These are phyloP conservation scores for Zizania palustris DNA, from an alignment of 202 grass and related monocot genomes.

Conservation along the genomic window DNA sequence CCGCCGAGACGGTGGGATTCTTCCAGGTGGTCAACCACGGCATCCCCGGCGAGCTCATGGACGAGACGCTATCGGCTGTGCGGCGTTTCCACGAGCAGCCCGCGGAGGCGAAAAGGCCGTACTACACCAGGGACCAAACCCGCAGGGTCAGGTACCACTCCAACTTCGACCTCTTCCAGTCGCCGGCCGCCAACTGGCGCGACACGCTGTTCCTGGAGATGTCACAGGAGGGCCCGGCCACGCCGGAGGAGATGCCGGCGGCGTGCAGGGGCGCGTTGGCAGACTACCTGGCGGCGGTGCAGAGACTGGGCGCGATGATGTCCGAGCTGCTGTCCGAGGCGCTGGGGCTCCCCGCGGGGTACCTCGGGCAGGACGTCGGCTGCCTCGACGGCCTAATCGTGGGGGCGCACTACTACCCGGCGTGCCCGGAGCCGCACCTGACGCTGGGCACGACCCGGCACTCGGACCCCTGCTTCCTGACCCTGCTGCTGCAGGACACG, in stretches of 20 bases:
- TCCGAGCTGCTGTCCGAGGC: conserved; percentile 6
- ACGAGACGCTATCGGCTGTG: conserved; percentile 37
- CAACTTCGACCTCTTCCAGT: conserved; percentile 44
- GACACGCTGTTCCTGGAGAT: conserved; percentile 19
- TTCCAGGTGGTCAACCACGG: conserved; percentile 53
- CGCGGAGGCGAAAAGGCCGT: conserved; percentile 27
- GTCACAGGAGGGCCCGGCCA: background rate
- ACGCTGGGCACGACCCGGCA: conserved; percentile 39
- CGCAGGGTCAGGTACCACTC: conserved; percentile 12
- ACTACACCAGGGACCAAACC: conserved; percentile 26
- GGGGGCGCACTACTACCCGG: conserved; percentile 39
- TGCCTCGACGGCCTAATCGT: conserved; percentile 4
- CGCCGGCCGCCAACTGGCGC: conserved; percentile 20
- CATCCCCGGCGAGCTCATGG: conserved; percentile 28
- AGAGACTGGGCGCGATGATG: background rate
- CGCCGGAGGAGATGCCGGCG: background rate
- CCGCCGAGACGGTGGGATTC: conserved; percentile 34
- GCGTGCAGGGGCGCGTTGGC: background rate
- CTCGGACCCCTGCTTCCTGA: conserved; percentile 39
- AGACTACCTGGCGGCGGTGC: background rate
- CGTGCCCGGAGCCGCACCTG: conserved; percentile 39
- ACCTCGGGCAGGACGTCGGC: background rate
- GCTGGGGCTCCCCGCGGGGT: background rate
- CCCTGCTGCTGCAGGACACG: conserved; percentile 17
- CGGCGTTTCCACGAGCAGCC: conserved; percentile 38